phyloP scores from a whole-genome alignment of 2,329 filamentous ascomycete species.

The Fusarium musae region DNA sequence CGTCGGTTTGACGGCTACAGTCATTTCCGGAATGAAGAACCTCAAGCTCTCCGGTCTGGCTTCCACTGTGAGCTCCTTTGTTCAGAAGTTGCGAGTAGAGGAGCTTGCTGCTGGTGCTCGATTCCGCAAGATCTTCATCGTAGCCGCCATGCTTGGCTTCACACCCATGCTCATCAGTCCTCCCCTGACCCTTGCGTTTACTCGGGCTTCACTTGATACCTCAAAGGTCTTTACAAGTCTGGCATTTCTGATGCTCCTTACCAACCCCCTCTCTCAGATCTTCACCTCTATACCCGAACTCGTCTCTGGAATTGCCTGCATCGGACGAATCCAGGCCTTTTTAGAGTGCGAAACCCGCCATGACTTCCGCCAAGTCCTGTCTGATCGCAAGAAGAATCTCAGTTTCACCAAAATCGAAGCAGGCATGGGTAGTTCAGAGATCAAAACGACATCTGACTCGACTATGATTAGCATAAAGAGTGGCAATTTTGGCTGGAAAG shows the following conservation, averaged over 20 bases:
- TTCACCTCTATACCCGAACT: neutral
- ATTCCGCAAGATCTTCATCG: constrained; percentile 41
- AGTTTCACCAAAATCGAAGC: neutral
- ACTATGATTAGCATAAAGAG: neutral
- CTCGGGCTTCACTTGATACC: constrained; percentile 38
- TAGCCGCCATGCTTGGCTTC: constrained; percentile 45
- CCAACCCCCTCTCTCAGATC: constrained; percentile 5
- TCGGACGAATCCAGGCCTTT: constrained; percentile 2
- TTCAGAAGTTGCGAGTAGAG: constrained; percentile 43
- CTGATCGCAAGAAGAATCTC: neutral
- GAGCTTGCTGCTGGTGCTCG: constrained; percentile 45
- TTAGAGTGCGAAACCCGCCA: neutral
- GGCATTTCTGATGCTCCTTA: constrained; percentile 2
- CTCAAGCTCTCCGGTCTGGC: constrained; percentile 48
- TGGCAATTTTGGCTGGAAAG: constrained; percentile 42
- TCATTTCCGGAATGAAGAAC: constrained; percentile 48
- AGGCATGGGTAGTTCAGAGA: neutral
- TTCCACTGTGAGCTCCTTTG: constrained; percentile 41
- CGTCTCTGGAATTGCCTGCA: constrained; percentile 4
- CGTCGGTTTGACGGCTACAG: constrained; percentile 46
- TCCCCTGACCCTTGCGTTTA: constrained; percentile 47
- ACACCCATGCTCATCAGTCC: constrained; percentile 51
- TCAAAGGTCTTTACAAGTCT: constrained; percentile 47
- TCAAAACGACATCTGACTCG: neutral
- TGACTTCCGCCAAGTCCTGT: constrained; percentile 1